Base-by-base conservation (phyloP, 2,329 filamentous ascomycete genomes). In the Amauroascus verrucosus region DNA sequence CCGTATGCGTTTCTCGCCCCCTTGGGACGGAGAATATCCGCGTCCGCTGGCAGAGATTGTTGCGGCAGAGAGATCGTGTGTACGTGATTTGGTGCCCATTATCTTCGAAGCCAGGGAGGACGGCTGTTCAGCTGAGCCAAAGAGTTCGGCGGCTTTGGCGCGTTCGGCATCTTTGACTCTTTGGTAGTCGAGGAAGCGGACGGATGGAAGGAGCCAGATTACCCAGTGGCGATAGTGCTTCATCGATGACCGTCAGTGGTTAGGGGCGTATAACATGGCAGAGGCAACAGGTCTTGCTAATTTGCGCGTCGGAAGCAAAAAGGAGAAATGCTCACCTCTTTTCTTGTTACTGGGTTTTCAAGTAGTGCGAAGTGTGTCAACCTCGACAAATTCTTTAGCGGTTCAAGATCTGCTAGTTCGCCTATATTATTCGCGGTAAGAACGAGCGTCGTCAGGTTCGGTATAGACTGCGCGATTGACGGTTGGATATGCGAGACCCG, bases 211-310 rank as follows among this genome's bases (percentile, higher is more conserved):
- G 58, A 84, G 81, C 85, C 87, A 96, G 56, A 98, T 80, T 26
- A 95, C 75, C 85, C 88, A 98, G 68, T 85, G 85, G 51, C 93
- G 85, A 73, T 97, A 98, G 71, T 96, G 76, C 88, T 96, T 63
- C 49, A 24, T 45, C 32, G n/a, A 18, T 4, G 18, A 13, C 2
- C 18, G 9, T 30, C 13, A 46, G 43, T 8, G 11, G 20, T 7
- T 13, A 8, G 14, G 26, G 2, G 3, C 20, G 18, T 13, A 20
- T 16, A n/a, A 16, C 2, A n/a, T n/a, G 14, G 4, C 4, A 49
- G 30, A 30, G 9, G 26, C 5, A 5, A 30, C 26, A 30, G 4
- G 9, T 9, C 5, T 9, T 30, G 26, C 26, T 9, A 4, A 9
- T 30, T 30, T 30, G 26, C 26, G 26, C 9, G 9, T 9, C 9